Base-by-base conservation (phyloP, 805 yeast species). In the Zygoascus tannicola region DNA sequence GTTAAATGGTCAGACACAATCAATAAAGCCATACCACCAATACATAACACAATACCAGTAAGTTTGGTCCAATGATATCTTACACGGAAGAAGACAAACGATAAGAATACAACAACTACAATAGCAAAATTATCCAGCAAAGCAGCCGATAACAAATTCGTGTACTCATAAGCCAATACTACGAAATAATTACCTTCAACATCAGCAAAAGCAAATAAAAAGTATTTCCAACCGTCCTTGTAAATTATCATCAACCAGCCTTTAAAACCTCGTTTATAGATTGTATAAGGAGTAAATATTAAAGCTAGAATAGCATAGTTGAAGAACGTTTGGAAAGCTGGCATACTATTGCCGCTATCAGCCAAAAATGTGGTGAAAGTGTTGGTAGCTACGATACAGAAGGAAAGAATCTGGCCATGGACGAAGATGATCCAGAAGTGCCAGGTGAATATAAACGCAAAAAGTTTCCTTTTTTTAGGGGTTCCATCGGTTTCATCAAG, bases 111-210 rank as follows among this genome's bases (percentile, higher is more conserved):
- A 15, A 69, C 73, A 21, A 67, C 68, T 2, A 64, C 70, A 47
- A 69, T 68, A 16, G 73, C 68, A 55, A 70, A 68, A 46, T 66
- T 67, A 50, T 69, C 73, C 15, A 68, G 62, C 46, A 68, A 49
- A 19, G 70, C 65, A 4, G 73, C 73, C 42, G 68, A 60, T 33
- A 68, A 54, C 49, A 68, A 50, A 47, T 67, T 68, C 18, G 73
- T 69, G 54, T 69, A 68, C 44, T 58, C 58, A 49, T 68, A 68
- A 15, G 73, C 73, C 46, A 60, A 61, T 39, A 67, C 71, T 14
- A 68, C 66, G 44, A 69, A 68, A 52, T 68, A 68, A 58, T 68
- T 68, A n/a, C 73, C 73, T 50, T 69, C 60, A 21, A 68, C 73
- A 43, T 68, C 73, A 19, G 68, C 68, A 53, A 68, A 69, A 2